Base-by-base conservation (phyloP, 2,329 filamentous ascomycete genomes). In the Fusarium pilosicola region DNA sequence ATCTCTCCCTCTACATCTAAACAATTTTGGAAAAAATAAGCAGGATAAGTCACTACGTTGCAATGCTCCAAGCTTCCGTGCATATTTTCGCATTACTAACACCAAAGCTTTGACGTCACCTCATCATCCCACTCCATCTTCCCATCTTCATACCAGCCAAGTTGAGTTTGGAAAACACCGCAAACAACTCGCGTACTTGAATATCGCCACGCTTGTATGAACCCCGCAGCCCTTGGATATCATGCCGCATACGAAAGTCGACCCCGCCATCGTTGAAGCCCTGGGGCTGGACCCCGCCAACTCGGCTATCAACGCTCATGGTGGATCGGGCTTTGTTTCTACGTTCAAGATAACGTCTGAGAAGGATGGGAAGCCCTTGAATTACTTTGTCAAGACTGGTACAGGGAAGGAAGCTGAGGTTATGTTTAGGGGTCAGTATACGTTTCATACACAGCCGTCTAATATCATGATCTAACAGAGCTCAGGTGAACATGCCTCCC, bases 401-500 rank as follows among this genome's bases (percentile, higher is more conserved):
- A 82, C 81, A 9, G 92, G 91, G 0, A 79, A 83, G 6, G 87
- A 88, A 24, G 88, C 92, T 0, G 87, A 89, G 52, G 73, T 86
- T 41, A 95, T 95, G 93, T 95, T 95, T 78, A 83, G 85, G 81
- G 92, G 91, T 91, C 65, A 71, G 78, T 63, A 52, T 22, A 41
- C 30, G 34, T 80, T 38, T 44, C 26, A 10, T 13, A 32, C 15
- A 7, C 34, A 60, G 22, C 41, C 48, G 6, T 26, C 34, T 45
- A 6, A 64, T 45, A 54, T 57, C 48, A 65, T 75, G 32, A 52
- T 24, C 41, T 66, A 52, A 71, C 38, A 41, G 20, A 22, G 18
- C 32, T 32, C n/a, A 89, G 94, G 95, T 68, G 96, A 98, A 82
- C 92, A 94, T 79, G 89, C 89, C 56, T 97, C 94, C 6, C 89